Evolutionary conservation across 2,329 filamentous ascomycete species (phyloP), one percentile per base, ranked within the genome.

Genomic region (Sphaceloma murrayae): DNA sequence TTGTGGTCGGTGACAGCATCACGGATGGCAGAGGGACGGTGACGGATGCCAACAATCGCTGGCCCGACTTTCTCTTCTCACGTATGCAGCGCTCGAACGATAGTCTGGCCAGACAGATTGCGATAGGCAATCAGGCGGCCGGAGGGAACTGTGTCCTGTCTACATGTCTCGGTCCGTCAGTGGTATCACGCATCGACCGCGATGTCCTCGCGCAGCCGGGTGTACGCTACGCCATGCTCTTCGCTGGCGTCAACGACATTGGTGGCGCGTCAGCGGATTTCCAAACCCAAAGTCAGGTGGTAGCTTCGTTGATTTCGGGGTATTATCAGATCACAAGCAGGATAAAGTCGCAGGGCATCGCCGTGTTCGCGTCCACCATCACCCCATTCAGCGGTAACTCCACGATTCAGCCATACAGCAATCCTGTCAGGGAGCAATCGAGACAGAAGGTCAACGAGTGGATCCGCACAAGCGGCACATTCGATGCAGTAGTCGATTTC

Each of bases 181-280:
- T 75, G 1, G 61, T 80, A 22, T 65, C 68, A 30, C 73, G 78
- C 3, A 70, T 82, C 49, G 72, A 79, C 54, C 70, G 78, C n/a
- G 79, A 83, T 54, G 71, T 80, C 2, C 65, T 83, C 2, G 58
- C 70, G 0, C 72, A 76, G 22, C 66, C 72, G 0, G 73, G 73
- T 3, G 70, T 77, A 2, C 66, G 67, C 51, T 81, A 78, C 53
- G 73, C 73, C 16, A 69, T 83, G 62, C 67, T 82, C 27, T 83
- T 81, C 56, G 75, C 80, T 57, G 78, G 79, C 14, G 77, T 83
- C 19, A 82, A 82, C 54, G 79, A 83, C 53, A 81, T 84, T 46
- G 79, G 78, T 3, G 63, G 59, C 1, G 70, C 67, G 0, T 60
- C 62, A 2, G 53, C 68, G 0, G 70, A 71, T 16, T 39, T 57